Evolutionary conservation across 805 yeast species (phyloP).

Genomic region (Komagataella pastoris): DNA sequence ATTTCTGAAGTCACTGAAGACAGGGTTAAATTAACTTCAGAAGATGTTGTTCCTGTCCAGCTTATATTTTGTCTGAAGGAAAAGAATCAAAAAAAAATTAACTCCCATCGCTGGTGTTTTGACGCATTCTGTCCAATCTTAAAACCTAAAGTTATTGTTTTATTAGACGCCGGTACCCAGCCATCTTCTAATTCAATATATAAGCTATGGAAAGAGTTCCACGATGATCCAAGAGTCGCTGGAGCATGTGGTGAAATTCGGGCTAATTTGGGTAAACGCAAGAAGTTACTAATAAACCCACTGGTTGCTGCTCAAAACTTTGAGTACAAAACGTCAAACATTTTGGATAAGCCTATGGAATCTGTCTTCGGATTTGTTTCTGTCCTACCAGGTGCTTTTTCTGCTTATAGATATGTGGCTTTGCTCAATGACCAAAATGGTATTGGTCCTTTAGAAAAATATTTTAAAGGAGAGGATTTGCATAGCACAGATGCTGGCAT

Average conservation of each 20-base stretch:
- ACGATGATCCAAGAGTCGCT: slow-evolving; percentile 64
- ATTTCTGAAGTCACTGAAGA: slow-evolving; percentile 52
- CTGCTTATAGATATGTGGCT: slow-evolving; percentile 84
- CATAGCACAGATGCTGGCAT: slow-evolving; percentile 62
- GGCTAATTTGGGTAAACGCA: slow-evolving; percentile 57
- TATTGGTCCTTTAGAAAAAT: slow-evolving; percentile 69
- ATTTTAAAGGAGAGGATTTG: slow-evolving; percentile 84
- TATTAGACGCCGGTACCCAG: slow-evolving; percentile 90
- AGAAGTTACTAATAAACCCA: slow-evolving; percentile 53
- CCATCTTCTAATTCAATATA: slow-evolving; percentile 78
- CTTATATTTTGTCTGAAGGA: slow-evolving; percentile 84
- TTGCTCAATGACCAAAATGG: slow-evolving; percentile 42
- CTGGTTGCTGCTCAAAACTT: slow-evolving; percentile 93
- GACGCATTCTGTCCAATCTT: slow-evolving; percentile 81
- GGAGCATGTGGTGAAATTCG: slow-evolving; percentile 98
- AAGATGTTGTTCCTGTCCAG: slow-evolving; percentile 68
- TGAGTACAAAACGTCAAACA: slow-evolving; percentile 92
- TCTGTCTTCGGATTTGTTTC: slow-evolving; percentile 89
- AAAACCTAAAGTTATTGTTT: slow-evolving; percentile 70
- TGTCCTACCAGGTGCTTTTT: slow-evolving; percentile 93
- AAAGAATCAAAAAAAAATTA: slow-evolving; percentile 77
- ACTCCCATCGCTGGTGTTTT: slow-evolving; percentile 94
- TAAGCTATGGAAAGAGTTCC: slow-evolving; percentile 80
- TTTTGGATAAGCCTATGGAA: slow-evolving; percentile 92
- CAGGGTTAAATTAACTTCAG: slow-evolving; percentile 54